These are phyloP conservation scores for Royoungia palumana DNA, from an alignment of 768 basidiomycete genomes.

Conservation along the genomic window DNA sequence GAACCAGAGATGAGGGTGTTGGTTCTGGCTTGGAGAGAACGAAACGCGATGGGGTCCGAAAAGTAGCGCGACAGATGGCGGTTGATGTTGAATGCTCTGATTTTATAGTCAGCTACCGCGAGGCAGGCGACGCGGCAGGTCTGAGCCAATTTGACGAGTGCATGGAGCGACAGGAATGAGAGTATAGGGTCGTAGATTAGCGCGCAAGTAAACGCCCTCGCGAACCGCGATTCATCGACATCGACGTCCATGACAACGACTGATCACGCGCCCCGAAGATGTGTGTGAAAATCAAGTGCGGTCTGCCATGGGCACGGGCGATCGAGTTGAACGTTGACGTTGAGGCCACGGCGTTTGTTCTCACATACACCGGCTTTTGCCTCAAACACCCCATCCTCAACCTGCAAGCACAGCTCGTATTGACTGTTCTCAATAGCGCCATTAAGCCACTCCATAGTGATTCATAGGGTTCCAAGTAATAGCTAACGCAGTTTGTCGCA, in stretches of 20 bases:
- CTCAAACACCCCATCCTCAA: too few relatives aligned
- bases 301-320: too few relatives aligned
- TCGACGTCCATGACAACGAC: not conserved
- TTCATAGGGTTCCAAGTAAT: too few relatives aligned
- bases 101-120: conserved; percentile 20
- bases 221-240: not conserved
- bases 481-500: too few relatives aligned
- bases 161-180: conserved; percentile 19
- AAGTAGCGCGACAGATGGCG: conserved; percentile 38
- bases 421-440: too few relatives aligned
- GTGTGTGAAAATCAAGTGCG: too few relatives aligned
- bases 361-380: too few relatives aligned
- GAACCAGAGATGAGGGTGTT: conserved; percentile 53
- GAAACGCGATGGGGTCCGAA: conserved; percentile 36
- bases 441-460: too few relatives aligned
- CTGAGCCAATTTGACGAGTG: conserved; percentile 21
- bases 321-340: too few relatives aligned
- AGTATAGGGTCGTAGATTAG: conserved; percentile 24
- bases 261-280: too few relatives aligned
- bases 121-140: conserved; percentile 18
- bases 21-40: conserved; percentile 40
- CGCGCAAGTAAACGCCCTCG: conserved; percentile 9
- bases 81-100: conserved; percentile 35
- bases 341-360: too few relatives aligned
- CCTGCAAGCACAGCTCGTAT: too few relatives aligned